phyloP scores from a whole-genome alignment of 1,139 yeast species.

The Nadsonia commutata region DNA sequence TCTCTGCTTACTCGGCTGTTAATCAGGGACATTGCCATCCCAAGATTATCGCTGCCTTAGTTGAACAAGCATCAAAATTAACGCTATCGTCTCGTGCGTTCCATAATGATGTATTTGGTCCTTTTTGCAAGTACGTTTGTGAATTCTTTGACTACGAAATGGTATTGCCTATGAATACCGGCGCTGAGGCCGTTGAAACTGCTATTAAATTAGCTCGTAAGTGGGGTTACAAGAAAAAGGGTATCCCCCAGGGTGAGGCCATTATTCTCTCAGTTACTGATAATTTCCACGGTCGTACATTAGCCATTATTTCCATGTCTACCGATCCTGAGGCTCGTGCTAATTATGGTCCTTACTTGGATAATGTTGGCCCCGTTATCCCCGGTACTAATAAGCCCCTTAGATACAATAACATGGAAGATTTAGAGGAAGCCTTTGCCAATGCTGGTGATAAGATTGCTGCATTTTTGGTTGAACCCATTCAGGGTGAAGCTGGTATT shows the following conservation, averaged over 20 bases:
- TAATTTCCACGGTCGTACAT: slow-evolving; percentile 93
- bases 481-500: slow-evolving; percentile 98
- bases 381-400: slow-evolving; percentile 35
- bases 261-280: slow-evolving; percentile 74
- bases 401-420: slow-evolving; percentile 44
- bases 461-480: slow-evolving; percentile 85
- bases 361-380: slow-evolving; percentile 67
- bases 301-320: slow-evolving; percentile 91
- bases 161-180: slow-evolving; percentile 96
- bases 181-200: slow-evolving; percentile 97
- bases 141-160: slow-evolving; percentile 82
- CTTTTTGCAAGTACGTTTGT: slow-evolving; percentile 75
- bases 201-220: slow-evolving; percentile 88
- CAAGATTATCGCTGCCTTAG: slow-evolving; percentile 67
- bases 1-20: slow-evolving; percentile 91
- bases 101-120: slow-evolving; percentile 78
- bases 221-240: slow-evolving; percentile 90
- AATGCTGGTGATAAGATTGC: slow-evolving; percentile 85
- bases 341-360: slow-evolving; percentile 80
- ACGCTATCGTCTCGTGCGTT: slow-evolving; percentile 89
- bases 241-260: slow-evolving; percentile 71
- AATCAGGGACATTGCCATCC: slow-evolving; percentile 99
- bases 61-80: slow-evolving; percentile 73
- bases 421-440: slow-evolving; percentile 67
- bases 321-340: slow-evolving; percentile 89